Evolutionary conservation across 1,284 basidiomycete species (phyloP).

Genomic region (Cystobasidiaceae sp.): DNA sequence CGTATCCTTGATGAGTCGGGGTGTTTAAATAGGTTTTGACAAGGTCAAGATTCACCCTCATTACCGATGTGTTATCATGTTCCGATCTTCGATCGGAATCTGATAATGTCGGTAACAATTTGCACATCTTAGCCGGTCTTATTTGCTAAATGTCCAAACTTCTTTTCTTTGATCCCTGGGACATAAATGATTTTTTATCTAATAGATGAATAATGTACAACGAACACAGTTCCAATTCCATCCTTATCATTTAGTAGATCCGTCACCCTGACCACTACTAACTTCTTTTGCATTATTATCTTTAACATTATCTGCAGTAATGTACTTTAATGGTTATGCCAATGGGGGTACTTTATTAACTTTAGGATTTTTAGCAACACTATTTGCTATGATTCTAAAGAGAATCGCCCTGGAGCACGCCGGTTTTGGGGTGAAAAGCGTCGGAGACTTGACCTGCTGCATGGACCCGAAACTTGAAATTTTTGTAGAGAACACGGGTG

Average conservation of each 20-base stretch:
- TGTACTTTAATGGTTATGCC: slow-evolving; percentile 44
- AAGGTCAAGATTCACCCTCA: not conserved
- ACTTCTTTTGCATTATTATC: slow-evolving; percentile 45
- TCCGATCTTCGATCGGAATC: slow-evolving; percentile 32
- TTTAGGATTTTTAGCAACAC: slow-evolving; percentile 43
- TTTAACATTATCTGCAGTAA: slow-evolving; percentile 42
- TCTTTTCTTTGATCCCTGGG: slow-evolving; percentile 19
- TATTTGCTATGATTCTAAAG: slow-evolving; percentile 42
- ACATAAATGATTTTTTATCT: slow-evolving; percentile 16
- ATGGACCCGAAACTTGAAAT: not conserved
- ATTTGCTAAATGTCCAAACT: slow-evolving; percentile 30
- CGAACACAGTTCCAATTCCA: slow-evolving; percentile 44
- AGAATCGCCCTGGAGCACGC: not conserved
- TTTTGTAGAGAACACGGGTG: not conserved
- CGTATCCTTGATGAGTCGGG: too few relatives aligned
- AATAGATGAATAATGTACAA: slow-evolving; percentile 35
- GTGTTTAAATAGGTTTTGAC: not conserved
- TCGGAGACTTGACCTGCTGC: not conserved
- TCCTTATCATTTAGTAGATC: slow-evolving; percentile 44
- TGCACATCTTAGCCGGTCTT: slow-evolving; percentile 31
- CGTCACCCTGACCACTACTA: slow-evolving; percentile 46
- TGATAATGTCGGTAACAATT: not conserved
- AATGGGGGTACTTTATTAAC: slow-evolving; percentile 40
- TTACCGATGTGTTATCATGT: not conserved
- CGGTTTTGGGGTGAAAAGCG: not conserved